A percentile compares a stretch with the other conserved stretches of the same genome.
phyloP scores from a whole-genome alignment of 176 grass and related monocot species.

The Secale cereale region DNA sequence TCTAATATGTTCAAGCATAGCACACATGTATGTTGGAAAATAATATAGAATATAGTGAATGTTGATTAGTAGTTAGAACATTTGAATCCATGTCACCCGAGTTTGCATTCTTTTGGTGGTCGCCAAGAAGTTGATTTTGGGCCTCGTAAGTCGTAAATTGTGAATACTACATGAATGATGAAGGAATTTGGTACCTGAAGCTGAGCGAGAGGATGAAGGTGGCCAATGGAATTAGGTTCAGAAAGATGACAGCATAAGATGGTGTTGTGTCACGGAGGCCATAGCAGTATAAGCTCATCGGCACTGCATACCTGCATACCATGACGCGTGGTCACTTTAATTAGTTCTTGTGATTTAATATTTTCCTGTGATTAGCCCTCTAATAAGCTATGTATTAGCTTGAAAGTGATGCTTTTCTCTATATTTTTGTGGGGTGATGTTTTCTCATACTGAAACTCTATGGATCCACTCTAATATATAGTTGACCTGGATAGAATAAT shows the following conservation, averaged over 20 bases:
- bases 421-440: not conserved
- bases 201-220: slow-evolving; percentile 52
- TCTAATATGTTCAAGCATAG: not conserved
- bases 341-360: not conserved
- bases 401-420: not conserved
- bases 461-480: not conserved
- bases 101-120: not conserved
- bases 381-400: not conserved
- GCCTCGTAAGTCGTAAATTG: not conserved
- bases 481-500: not conserved
- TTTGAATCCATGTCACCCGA: not conserved
- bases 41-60: not conserved
- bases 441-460: not conserved
- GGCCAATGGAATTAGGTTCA: slow-evolving; percentile 42
- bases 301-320: slow-evolving; percentile 39
- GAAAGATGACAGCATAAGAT: slow-evolving; percentile 45
- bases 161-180: not conserved
- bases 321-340: not conserved
- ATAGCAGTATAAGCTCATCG: slow-evolving; percentile 54
- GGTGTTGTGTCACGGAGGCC: slow-evolving; percentile 49
- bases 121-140: not conserved
- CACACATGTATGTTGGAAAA: not conserved
- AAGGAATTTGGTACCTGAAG: slow-evolving; percentile 31
- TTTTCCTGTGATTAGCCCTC: too few species aligned
- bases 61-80: not conserved